phyloP scores from a whole-genome alignment of 2,329 filamentous ascomycete genomes.

The Scedosporium boydii region DNA sequence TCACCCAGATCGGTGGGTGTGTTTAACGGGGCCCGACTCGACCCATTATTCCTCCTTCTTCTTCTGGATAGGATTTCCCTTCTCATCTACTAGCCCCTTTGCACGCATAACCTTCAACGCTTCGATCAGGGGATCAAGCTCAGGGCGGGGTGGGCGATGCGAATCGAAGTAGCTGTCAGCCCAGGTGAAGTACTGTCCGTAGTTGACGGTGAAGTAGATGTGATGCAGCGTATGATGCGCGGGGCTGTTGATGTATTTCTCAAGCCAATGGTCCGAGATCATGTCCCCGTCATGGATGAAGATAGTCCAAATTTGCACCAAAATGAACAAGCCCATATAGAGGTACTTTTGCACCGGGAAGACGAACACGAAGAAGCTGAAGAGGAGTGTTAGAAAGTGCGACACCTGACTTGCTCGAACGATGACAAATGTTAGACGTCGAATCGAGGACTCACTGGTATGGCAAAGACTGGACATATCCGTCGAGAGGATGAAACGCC shows the following conservation, averaged over 20 bases:
- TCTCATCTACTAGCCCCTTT: slow-evolving; percentile 33
- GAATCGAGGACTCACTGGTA: slow-evolving; percentile 27
- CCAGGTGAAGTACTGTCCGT: slow-evolving; percentile 40
- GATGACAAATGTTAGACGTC: neutral
- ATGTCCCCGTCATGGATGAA: slow-evolving; percentile 40
- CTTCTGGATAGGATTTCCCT: slow-evolving; percentile 27
- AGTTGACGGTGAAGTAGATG: slow-evolving; percentile 40
- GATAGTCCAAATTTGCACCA: slow-evolving; percentile 39
- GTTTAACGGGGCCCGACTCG: no score
- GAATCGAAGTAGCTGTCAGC: slow-evolving; percentile 34
- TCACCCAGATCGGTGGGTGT: no score
- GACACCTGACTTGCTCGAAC: neutral
- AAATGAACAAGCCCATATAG: slow-evolving; percentile 32
- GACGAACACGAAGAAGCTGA: slow-evolving; percentile 31
- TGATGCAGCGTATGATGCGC: slow-evolving; percentile 39
- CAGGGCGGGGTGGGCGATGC: slow-evolving; percentile 30
- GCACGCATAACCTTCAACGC: slow-evolving; percentile 32
- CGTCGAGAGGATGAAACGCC: slow-evolving; percentile 37
- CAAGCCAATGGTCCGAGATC: slow-evolving; percentile 35
- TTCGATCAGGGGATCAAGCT: slow-evolving; percentile 33
- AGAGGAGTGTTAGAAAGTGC: neutral
- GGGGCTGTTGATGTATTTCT: slow-evolving; percentile 37
- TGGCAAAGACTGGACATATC: slow-evolving; percentile 34
- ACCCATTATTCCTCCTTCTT: slow-evolving; percentile 16
- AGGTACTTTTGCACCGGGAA: slow-evolving; percentile 35